These are phyloP conservation scores for Cyclotella cryptica DNA, from an alignment of 108 stramenopile species.

Conservation along the genomic window DNA sequence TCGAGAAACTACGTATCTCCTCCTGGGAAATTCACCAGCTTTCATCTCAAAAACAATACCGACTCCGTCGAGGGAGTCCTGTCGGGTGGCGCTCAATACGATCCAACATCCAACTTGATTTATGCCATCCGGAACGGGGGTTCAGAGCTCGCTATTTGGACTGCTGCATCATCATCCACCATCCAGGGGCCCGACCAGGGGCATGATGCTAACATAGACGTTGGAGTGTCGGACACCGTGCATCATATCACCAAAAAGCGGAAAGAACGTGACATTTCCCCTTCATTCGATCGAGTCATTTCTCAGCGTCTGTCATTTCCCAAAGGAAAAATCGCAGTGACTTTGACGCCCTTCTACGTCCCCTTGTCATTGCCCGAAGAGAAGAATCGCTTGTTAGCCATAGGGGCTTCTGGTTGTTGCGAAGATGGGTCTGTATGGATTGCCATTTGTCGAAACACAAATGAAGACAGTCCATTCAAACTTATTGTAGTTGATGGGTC, in stretches of 20 bases:
- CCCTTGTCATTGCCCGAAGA: slow-evolving; percentile 17
- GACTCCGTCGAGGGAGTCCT: slow-evolving; percentile 31
- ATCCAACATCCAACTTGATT: slow-evolving; percentile 41
- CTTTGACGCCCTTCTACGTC: slow-evolving; percentile 38
- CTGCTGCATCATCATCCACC: slow-evolving; percentile 48
- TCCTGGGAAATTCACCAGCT: slow-evolving; percentile 39
- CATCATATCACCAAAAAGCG: slow-evolving; percentile 35
- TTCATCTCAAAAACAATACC: slow-evolving; percentile 20
- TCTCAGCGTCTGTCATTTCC: slow-evolving; percentile 36
- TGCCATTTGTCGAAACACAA: slow-evolving; percentile 17
- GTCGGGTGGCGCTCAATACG: slow-evolving; percentile 40
- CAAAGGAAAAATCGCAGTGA: slow-evolving; percentile 30
- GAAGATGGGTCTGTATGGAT: slow-evolving; percentile 53
- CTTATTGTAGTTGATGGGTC: slow-evolving; percentile 39
- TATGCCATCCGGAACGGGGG: slow-evolving; percentile 54
- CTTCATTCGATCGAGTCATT: slow-evolving; percentile 15
- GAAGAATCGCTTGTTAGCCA: slow-evolving; percentile 10
- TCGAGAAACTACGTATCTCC: slow-evolving; percentile 49
- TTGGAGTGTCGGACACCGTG: slow-evolving; percentile 2
- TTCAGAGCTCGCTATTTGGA: slow-evolving; percentile 49
- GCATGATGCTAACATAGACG: background rate
- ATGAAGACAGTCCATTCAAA: slow-evolving; percentile 20
- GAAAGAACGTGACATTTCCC: slow-evolving; percentile 12
- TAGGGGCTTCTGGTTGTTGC: slow-evolving; percentile 53
- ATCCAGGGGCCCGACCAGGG: slow-evolving; percentile 43